These are phyloP conservation scores for Desmodesmus armatus DNA, from an alignment of 139 green algal genomes.

Conservation along the genomic window DNA sequence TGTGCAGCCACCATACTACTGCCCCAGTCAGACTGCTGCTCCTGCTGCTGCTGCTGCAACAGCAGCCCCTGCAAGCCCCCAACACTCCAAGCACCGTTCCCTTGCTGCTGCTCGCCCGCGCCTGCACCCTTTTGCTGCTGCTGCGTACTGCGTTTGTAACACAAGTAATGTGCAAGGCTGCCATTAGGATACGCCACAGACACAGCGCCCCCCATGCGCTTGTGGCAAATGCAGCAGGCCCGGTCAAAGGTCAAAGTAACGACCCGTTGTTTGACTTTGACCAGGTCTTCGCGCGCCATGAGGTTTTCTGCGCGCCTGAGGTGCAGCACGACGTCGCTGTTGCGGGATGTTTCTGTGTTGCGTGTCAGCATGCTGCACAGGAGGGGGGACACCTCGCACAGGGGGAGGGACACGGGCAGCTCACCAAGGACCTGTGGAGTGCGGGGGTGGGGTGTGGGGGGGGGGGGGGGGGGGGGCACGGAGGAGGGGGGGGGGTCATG, in stretches of 20 bases:
- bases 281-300: constrained; percentile 67
- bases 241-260: constrained; percentile 79
- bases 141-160: constrained; percentile 61
- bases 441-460: too few species aligned
- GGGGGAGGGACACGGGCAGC: constrained; percentile 66
- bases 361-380: constrained; percentile 71
- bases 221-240: constrained; percentile 87
- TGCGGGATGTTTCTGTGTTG: constrained; percentile 68
- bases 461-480: too few species aligned
- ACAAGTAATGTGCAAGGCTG: constrained; percentile 83
- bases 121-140: background rate
- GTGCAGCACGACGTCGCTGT: constrained; percentile 66
- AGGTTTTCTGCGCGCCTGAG: constrained; percentile 73
- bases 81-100: too few species aligned
- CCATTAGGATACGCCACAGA: constrained; percentile 81
- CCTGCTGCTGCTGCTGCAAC: constrained; percentile 1
- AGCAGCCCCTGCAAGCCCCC: too few species aligned
- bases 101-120: background rate
- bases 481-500: too few species aligned
- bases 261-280: constrained; percentile 56
- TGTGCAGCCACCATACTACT: too few species aligned
- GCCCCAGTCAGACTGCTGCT: background rate
- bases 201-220: constrained; percentile 80
- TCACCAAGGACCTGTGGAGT: constrained; percentile 64
- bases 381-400: constrained; percentile 71